Conservation (phyloP, 192 early-diverging fungal species). For the Rhizophagus clarus region DNA sequence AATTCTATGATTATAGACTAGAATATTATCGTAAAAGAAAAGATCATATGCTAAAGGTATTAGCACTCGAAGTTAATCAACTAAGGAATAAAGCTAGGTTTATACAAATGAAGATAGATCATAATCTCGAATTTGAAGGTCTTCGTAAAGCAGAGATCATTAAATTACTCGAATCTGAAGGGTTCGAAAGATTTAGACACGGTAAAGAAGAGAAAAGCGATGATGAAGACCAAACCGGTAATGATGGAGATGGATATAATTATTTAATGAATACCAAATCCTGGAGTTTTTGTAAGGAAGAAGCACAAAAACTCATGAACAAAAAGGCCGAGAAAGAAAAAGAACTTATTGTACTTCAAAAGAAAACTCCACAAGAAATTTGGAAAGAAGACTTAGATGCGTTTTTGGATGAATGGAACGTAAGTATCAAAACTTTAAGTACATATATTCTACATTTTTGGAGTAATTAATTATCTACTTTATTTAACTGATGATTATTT, state of each 20-base stretch:
- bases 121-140: conserved; percentile 81
- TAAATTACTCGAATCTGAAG: conserved; percentile 62
- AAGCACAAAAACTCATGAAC: conserved; percentile 66
- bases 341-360: conserved; percentile 66
- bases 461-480: no score
- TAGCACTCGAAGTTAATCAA: conserved; percentile 66
- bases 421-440: conserved; percentile 32
- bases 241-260: conserved; percentile 9
- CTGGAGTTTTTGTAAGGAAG: conserved; percentile 8
- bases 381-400: conserved; percentile 87
- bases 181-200: not conserved
- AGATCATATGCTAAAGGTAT: conserved; percentile 63
- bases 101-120: conserved; percentile 88
- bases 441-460: no score
- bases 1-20: conserved; percentile 85
- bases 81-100: conserved; percentile 86
- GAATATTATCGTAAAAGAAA: conserved; percentile 90
- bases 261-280: not conserved
- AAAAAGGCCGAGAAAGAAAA: conserved; percentile 67
- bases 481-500: no score
- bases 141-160: conserved; percentile 80
- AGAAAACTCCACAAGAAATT: conserved; percentile 68
- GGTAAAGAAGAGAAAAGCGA: not conserved
- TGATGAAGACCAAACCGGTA: no score
- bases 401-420: conserved; percentile 84